Conservation (phyloP, 1,139 yeast species). For the Hyphopichia khmerensis region DNA sequence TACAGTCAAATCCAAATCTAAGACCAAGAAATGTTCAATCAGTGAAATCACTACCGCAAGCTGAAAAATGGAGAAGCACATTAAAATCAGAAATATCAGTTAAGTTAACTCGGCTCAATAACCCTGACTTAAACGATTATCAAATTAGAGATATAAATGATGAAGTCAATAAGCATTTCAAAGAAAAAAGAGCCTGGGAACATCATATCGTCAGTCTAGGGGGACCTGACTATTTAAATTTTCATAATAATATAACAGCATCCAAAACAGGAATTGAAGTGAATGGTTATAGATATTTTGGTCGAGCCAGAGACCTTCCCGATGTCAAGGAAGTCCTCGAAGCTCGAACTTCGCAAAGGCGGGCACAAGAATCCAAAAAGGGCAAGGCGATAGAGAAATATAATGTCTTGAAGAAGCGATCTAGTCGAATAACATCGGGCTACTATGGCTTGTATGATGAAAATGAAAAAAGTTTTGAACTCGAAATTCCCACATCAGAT, state of each 20-base stretch:
- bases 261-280: constrained; percentile 18
- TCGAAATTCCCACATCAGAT: background rate
- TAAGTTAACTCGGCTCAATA: constrained; percentile 64
- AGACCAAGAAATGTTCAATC: constrained; percentile 63
- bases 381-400: constrained; percentile 13
- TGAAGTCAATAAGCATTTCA: constrained; percentile 64
- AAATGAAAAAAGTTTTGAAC: background rate
- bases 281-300: constrained; percentile 72
- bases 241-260: constrained; percentile 22
- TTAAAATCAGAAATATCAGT: constrained; percentile 64
- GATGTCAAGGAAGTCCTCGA: constrained; percentile 62
- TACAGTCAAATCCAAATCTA: constrained; percentile 55
- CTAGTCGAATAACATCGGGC: constrained; percentile 16
- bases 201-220: constrained; percentile 65
- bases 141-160: constrained; percentile 77
- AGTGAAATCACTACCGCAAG: constrained; percentile 58
- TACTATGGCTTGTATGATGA: constrained; percentile 52
- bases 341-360: constrained; percentile 23
- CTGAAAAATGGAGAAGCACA: constrained; percentile 75
- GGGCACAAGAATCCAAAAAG: constrained; percentile 12
- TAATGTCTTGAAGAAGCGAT: constrained; percentile 17
- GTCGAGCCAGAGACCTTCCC: constrained; percentile 78
- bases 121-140: constrained; percentile 53
- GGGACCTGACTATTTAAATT: constrained; percentile 59
- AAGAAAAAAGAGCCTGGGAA: constrained; percentile 78